Evolutionary conservation across 179 eudicot species (phyloP).

Genomic region (Beta macrorhiza): DNA sequence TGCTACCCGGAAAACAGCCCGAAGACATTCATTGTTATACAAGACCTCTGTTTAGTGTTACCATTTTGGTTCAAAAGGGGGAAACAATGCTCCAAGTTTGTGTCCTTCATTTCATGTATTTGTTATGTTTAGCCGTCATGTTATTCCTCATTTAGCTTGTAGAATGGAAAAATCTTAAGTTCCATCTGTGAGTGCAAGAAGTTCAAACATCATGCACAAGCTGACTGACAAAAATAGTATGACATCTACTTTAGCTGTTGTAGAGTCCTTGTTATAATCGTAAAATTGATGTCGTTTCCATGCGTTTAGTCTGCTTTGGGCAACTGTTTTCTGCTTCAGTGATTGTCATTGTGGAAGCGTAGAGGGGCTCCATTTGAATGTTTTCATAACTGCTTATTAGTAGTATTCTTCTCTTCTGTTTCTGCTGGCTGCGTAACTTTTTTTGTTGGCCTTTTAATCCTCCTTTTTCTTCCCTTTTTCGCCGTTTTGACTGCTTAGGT

Average conservation of each 20-base stretch:
- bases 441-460: background rate
- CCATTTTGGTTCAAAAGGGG: background rate
- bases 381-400: background rate
- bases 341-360: background rate
- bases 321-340: background rate
- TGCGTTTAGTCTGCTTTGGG: background rate
- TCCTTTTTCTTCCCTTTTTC: background rate
- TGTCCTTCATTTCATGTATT: background rate
- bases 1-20: background rate
- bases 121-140: background rate
- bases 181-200: background rate
- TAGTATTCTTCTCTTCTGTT: background rate
- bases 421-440: background rate
- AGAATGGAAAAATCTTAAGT: background rate
- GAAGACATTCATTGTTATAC: background rate
- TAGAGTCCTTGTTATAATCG: background rate
- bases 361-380: background rate
- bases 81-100: background rate
- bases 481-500: conserved; percentile 38
- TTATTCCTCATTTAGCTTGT: background rate
- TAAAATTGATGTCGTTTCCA: background rate
- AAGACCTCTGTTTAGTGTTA: background rate
- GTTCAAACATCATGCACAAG: background rate
- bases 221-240: background rate
- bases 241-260: background rate